Conservation (phyloP, 163 green algal species). For the Chloroidium sp. region DNA sequence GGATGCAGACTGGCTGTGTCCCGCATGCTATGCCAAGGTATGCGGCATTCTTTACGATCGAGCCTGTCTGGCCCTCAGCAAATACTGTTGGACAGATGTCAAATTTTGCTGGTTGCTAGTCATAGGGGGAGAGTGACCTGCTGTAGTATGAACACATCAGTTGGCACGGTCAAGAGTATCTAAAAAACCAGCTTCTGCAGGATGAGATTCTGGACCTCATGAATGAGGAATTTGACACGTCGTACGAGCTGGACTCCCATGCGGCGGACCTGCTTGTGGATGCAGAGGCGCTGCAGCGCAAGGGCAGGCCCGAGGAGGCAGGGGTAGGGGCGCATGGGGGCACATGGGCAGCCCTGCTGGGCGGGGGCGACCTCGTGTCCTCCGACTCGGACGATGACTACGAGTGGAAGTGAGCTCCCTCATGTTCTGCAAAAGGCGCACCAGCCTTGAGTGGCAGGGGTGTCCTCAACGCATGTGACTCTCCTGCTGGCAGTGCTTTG, state of each 20-base stretch:
- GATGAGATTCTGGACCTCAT: slow-evolving; percentile 42
- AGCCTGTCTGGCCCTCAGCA: background rate
- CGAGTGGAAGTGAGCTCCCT: background rate
- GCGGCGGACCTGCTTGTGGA: slow-evolving; percentile 32
- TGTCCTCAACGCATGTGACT: too few relatives aligned
- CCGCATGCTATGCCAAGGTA: slow-evolving; percentile 72
- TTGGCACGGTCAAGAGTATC: background rate
- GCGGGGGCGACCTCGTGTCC: background rate
- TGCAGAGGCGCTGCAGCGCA: background rate
- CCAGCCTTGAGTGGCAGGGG: too few relatives aligned
- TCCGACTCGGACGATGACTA: background rate
- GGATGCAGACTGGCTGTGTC: slow-evolving; percentile 81
- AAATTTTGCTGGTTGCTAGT: slow-evolving; percentile 3
- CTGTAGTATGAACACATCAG: background rate
- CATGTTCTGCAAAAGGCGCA: background rate
- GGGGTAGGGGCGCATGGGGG: background rate
- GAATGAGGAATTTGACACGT: slow-evolving; percentile 47
- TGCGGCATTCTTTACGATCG: background rate
- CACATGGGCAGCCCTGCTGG: background rate
- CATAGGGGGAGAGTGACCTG: background rate
- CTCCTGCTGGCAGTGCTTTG: too few relatives aligned
- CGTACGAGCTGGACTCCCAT: slow-evolving; percentile 36
- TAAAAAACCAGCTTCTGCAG: slow-evolving; percentile 11
- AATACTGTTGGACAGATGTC: background rate
- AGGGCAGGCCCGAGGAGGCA: too few relatives aligned